Evolutionary conservation across 768 basidiomycete species (phyloP).

Genomic region (Leccinum arenicola): DNA sequence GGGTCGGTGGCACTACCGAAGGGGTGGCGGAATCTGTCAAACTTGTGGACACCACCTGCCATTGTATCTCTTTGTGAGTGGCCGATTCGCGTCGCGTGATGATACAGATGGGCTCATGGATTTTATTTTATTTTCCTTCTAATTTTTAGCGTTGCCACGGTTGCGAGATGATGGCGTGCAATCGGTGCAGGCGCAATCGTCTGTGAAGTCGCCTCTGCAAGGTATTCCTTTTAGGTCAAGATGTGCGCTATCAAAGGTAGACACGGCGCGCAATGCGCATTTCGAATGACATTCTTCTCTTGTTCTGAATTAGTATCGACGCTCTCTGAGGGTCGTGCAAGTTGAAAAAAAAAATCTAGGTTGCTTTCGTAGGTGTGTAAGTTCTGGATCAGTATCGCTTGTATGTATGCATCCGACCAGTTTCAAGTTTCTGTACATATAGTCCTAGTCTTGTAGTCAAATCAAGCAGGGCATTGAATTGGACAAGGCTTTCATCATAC

Average conservation of each 20-base stretch:
- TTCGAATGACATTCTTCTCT: neutral
- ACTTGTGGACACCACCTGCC: conserved; percentile 41
- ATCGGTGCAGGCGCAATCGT: conserved; percentile 38
- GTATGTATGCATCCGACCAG: neutral
- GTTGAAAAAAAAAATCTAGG: neutral
- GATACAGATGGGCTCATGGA: neutral
- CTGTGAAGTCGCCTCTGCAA: conserved; percentile 16
- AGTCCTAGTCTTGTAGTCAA: neutral
- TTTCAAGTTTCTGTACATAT: too few relatives aligned
- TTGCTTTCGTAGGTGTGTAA: neutral
- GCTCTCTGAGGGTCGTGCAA: neutral
- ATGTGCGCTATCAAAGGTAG: neutral
- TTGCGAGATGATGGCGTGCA: conserved; percentile 36
- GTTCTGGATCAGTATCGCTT: neutral
- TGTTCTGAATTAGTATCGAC: neutral
- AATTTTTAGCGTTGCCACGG: conserved; percentile 29
- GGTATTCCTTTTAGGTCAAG: neutral
- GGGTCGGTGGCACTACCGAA: conserved; percentile 42
- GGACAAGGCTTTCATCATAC: neutral
- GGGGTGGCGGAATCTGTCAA: conserved; percentile 46
- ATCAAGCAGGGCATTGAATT: neutral
- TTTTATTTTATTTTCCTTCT: neutral
- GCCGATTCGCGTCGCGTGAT: neutral
- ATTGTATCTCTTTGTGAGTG: conserved; percentile 49
- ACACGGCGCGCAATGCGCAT: neutral